These are phyloP conservation scores for Emiliania huxleyi DNA, from an alignment of 78 protist species.

Conservation along the genomic window DNA sequence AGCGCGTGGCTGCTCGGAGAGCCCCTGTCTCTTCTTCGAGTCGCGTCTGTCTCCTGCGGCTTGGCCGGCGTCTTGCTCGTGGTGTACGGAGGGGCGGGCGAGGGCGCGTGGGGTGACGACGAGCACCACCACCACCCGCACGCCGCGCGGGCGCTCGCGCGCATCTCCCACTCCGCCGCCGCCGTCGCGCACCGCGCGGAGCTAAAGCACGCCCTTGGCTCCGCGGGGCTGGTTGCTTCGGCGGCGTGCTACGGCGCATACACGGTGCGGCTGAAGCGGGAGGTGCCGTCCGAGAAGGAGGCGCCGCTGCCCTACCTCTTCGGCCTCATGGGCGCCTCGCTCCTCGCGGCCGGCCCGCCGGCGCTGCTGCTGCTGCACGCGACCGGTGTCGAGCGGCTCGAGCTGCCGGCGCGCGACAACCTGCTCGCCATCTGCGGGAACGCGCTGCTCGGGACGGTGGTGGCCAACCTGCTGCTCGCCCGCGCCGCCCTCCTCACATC, in stretches of 20 bases:
- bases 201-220: too few relatives aligned
- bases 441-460: conserved; percentile 58
- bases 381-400: not conserved
- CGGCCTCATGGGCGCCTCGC: conserved; percentile 58
- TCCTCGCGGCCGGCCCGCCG: conserved; percentile 34
- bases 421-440: not conserved
- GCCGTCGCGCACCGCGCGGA: too few relatives aligned
- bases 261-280: not conserved
- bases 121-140: too few relatives aligned
- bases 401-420: too few relatives aligned
- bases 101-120: too few relatives aligned
- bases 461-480: conserved; percentile 68
- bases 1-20: not conserved
- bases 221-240: conserved; percentile 21
- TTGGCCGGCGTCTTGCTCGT: not conserved
- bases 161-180: too few relatives aligned
- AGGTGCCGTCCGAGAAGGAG: conserved; percentile 1
- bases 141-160: too few relatives aligned
- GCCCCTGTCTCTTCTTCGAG: not conserved
- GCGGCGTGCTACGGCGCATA: conserved; percentile 66
- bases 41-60: not conserved
- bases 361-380: not conserved
- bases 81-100: not conserved
- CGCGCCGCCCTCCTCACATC: conserved; percentile 60
- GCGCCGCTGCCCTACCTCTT: conserved; percentile 46